Base-by-base conservation (phyloP, 148 eudicot species). In the Spergularia marina region DNA sequence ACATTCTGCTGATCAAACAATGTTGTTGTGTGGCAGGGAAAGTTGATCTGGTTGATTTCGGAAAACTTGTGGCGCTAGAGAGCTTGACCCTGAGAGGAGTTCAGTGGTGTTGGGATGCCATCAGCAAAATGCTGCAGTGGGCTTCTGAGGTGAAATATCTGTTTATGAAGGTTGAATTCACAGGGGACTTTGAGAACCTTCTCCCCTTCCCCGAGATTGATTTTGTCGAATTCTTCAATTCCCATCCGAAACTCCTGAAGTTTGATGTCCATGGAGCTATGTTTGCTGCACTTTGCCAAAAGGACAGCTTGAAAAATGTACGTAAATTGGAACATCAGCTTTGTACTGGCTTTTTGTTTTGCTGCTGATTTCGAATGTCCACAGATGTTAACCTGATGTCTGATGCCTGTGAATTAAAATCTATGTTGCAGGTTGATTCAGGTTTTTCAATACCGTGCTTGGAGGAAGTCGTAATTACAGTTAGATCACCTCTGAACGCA, bases 221-320 rank as follows among this genome's bases (percentile, higher is more conserved):
- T 82, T 84, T 91, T 80, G 96, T 82, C 17, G 96, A 92, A 53
- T 95, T 95, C 87, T 95, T 95, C 52, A 89, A 91, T 60, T 81
- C 84, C 62, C 97, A 95, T 64, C 91, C 88, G 1, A 95, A 89
- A 84, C 91, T 95, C 57, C 83, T 72, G 72, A 90, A 76, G 53
- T 90, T 95, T 30, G 96, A 92, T 70, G 85, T 95, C 49, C 99
- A 92, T 66, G 99, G 98, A 72, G 97, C 99, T 70, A 92, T 95
- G 97, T 92, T 95, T 84, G 99, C 97, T 80, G 99, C 99, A 66
- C 90, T 95, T 52, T 95, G 97, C 85, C 97, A 90, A 78, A 91
- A 84, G 82, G 87, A 90, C 85, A 92, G 97, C 86, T 84, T 92
- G 66, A 90, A 80, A 88, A 87, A 90, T 87, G 99, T 90, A 69